phyloP scores from a whole-genome alignment of 169 alveolate genomes.

The Plasmodium coatneyi region DNA sequence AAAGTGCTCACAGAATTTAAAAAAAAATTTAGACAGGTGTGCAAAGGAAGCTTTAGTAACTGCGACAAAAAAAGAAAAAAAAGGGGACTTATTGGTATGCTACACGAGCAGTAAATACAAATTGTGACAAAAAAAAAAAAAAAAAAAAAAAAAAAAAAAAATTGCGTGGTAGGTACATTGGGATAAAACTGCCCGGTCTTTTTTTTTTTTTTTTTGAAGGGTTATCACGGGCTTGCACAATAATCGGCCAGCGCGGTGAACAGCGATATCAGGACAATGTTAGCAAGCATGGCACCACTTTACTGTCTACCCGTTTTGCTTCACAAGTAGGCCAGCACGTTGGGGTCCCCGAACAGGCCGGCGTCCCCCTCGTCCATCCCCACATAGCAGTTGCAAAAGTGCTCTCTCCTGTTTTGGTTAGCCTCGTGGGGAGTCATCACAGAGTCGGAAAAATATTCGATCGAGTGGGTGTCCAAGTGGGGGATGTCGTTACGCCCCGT shows the following conservation, averaged over 20 bases:
- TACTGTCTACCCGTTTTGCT: not conserved
- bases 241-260: not conserved
- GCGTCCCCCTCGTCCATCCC: conserved; percentile 19
- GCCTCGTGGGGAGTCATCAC: not conserved
- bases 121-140: not conserved
- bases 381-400: conserved; percentile 24
- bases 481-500: not conserved
- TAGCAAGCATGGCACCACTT: not conserved
- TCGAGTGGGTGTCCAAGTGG: not conserved
- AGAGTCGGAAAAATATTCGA: too few species aligned
- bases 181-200: not conserved
- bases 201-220: not conserved
- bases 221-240: not conserved
- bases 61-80: conserved; percentile 1
- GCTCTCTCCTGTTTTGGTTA: not conserved
- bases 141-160: not conserved
- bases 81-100: not conserved
- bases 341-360: conserved; percentile 4
- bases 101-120: not conserved
- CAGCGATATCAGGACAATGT: not conserved
- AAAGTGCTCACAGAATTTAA: not conserved
- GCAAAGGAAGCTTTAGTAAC: not conserved
- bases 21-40: not conserved
- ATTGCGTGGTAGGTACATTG: not conserved
- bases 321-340: conserved; percentile 11